These are phyloP conservation scores for Friedmanniomyces simplex DNA, from an alignment of 495 filamentous ascomycete species.

Conservation along the genomic window DNA sequence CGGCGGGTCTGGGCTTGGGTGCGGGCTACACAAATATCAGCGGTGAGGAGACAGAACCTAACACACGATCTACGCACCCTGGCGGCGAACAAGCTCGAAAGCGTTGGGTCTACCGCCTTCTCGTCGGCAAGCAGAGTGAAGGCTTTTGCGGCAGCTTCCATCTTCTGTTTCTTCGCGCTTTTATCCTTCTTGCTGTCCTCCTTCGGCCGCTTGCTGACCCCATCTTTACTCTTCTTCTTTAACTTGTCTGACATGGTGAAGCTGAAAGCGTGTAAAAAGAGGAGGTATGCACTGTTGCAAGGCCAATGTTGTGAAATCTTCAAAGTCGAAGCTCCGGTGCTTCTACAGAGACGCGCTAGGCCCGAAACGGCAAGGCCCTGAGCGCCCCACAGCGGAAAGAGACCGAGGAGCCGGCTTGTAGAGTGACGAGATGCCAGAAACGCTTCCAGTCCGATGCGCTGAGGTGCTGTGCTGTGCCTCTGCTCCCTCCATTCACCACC, in stretches of 20 bases:
- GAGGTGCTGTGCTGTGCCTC: neutral
- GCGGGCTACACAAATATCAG: neutral
- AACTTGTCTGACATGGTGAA: neutral
- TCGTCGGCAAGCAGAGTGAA: slow-evolving; percentile 33
- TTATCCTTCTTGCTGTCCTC: slow-evolving; percentile 16
- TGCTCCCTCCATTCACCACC: neutral
- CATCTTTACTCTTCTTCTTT: slow-evolving; percentile 1
- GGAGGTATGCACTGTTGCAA: too few relatives aligned
- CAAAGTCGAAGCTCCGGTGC: too few relatives aligned
- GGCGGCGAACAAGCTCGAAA: slow-evolving; percentile 70
- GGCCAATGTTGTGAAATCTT: too few relatives aligned
- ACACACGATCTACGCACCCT: slow-evolving; percentile 47
- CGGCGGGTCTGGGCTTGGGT: neutral
- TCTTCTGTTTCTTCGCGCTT: slow-evolving; percentile 15
- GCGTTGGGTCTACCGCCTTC: slow-evolving; percentile 54
- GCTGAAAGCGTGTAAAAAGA: too few relatives aligned
- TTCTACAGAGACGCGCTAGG: too few relatives aligned
- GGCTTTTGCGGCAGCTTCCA: slow-evolving; percentile 2
- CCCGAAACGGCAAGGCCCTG: neutral
- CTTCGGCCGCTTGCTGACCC: slow-evolving; percentile 4
- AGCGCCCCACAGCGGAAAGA: neutral
- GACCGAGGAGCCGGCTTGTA: neutral
- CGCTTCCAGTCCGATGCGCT: neutral
- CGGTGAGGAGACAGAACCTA: neutral
- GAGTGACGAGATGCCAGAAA: neutral